A percentile compares a stretch with the other conserved stretches of the same genome.
These are phyloP conservation scores for Aquilaria malaccensis DNA, from an alignment of 345 rosid species.

Conservation along the genomic window DNA sequence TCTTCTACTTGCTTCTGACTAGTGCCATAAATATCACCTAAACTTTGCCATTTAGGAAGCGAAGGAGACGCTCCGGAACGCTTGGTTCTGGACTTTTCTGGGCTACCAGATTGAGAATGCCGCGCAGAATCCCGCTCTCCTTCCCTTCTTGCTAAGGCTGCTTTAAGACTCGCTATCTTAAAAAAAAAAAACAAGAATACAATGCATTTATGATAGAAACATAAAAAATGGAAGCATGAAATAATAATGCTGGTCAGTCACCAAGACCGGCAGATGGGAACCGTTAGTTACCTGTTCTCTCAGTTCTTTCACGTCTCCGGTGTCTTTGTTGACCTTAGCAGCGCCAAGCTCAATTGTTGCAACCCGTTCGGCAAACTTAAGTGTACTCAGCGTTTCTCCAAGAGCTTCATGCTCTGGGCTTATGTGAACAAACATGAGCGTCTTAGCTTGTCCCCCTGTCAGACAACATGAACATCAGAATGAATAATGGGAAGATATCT, in stretches of 20 bases:
- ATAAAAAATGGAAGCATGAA: conserved; percentile 1
- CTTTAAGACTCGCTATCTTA: conserved; percentile 70
- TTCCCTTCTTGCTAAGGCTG: conserved; percentile 62
- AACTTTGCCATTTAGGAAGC: conserved; percentile 34
- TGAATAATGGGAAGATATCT: background rate
- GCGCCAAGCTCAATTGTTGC: conserved; percentile 94
- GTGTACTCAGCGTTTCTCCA: conserved; percentile 84
- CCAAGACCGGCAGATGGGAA: background rate
- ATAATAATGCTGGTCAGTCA: background rate
- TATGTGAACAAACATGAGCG: conserved; percentile 93
- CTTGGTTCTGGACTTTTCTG: conserved; percentile 38
- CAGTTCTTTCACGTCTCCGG: conserved; percentile 75
- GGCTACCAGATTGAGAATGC: conserved; percentile 30
- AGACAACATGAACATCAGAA: conserved; percentile 5
- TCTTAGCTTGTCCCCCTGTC: conserved; percentile 95
- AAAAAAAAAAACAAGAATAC: conserved; percentile 2
- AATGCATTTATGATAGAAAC: background rate
- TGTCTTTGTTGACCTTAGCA: conserved; percentile 80
- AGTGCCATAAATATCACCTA: conserved; percentile 27
- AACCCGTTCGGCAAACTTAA: conserved; percentile 95
- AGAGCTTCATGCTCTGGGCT: conserved; percentile 82
- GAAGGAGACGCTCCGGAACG: conserved; percentile 29
- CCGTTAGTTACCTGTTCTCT: conserved; percentile 59
- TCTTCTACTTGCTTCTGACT: conserved; percentile 44
- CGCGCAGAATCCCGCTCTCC: conserved; percentile 35